phyloP scores from a whole-genome alignment of 2,329 filamentous ascomycete species.

The Chrysoporthe cubensis region DNA sequence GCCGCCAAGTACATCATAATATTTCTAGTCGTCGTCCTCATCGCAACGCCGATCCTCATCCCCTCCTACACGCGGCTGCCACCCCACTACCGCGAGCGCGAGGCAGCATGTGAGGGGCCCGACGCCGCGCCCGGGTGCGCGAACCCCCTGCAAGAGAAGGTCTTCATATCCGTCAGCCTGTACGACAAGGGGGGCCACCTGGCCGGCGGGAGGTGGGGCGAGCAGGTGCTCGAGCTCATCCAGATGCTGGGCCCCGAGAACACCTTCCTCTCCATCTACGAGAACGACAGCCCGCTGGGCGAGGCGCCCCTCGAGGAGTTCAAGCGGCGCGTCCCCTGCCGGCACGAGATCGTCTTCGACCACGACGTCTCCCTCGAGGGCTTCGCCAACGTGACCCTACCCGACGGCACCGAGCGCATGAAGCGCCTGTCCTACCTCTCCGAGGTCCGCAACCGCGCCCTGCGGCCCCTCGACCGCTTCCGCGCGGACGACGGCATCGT shows the following conservation, averaged over 20 bases:
- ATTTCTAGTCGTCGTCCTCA: slow-evolving; percentile 38
- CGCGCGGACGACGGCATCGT: slow-evolving; percentile 39
- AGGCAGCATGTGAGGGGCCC: slow-evolving; percentile 37
- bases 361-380: slow-evolving; percentile 59
- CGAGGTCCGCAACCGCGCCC: slow-evolving; percentile 71
- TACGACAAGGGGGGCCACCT: slow-evolving; percentile 66
- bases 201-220: slow-evolving; percentile 66
- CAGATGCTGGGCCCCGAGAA: slow-evolving; percentile 69
- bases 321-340: slow-evolving; percentile 48
- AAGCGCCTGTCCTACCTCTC: slow-evolving; percentile 77
- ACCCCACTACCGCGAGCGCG: slow-evolving; percentile 42
- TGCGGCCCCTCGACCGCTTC: slow-evolving; percentile 63
- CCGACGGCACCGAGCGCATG: slow-evolving; percentile 64
- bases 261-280: slow-evolving; percentile 74
- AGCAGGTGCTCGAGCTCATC: slow-evolving; percentile 63
- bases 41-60: slow-evolving; percentile 41
- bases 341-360: slow-evolving; percentile 61
- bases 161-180: slow-evolving; percentile 76
- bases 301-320: slow-evolving; percentile 58
- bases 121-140: slow-evolving; percentile 40
- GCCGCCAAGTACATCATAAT: slow-evolving; percentile 34
- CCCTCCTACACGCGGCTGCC: slow-evolving; percentile 49
- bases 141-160: slow-evolving; percentile 58
- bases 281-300: slow-evolving; percentile 66
- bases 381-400: slow-evolving; percentile 63